phyloP scores from a whole-genome alignment of 2,329 filamentous ascomycete species.

The Fusarium sp. region DNA sequence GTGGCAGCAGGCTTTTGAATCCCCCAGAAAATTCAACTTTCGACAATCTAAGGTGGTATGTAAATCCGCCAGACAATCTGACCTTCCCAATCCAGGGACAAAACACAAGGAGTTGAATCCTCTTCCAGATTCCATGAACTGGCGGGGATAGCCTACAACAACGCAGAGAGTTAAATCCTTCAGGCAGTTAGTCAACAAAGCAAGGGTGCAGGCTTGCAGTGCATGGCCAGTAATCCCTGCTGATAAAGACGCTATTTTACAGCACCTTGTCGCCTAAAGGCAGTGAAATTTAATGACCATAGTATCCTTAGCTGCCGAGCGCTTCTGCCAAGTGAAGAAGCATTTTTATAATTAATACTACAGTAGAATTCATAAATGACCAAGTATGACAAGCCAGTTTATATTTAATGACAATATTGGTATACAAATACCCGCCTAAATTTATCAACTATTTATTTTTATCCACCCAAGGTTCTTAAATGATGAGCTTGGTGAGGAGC shows the following conservation, averaged over 20 bases:
- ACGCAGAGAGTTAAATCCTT: neutral
- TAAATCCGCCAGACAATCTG: neutral
- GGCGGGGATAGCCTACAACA: neutral
- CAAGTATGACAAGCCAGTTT: neutral
- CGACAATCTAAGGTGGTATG: neutral
- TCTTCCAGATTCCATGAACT: neutral
- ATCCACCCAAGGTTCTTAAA: conserved; percentile 2
- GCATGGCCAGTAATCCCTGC: neutral
- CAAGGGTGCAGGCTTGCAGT: neutral
- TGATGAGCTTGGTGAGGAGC: conserved; percentile 41
- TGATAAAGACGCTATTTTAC: too few relatives aligned
- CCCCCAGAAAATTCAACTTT: neutral
- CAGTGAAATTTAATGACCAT: too few relatives aligned
- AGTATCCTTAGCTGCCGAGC: neutral
- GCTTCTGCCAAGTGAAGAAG: neutral
- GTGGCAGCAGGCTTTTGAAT: too few relatives aligned
- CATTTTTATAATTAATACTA: neutral
- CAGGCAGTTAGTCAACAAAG: neutral
- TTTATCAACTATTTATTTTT: neutral
- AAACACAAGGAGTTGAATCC: neutral
- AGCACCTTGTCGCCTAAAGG: too few relatives aligned
- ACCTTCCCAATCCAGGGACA: neutral
- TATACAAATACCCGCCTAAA: neutral
- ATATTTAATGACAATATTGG: neutral
- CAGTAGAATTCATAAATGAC: neutral